phyloP scores from a whole-genome alignment of 2,329 filamentous ascomycete genomes.

The Chalaropsis thielavioides region DNA sequence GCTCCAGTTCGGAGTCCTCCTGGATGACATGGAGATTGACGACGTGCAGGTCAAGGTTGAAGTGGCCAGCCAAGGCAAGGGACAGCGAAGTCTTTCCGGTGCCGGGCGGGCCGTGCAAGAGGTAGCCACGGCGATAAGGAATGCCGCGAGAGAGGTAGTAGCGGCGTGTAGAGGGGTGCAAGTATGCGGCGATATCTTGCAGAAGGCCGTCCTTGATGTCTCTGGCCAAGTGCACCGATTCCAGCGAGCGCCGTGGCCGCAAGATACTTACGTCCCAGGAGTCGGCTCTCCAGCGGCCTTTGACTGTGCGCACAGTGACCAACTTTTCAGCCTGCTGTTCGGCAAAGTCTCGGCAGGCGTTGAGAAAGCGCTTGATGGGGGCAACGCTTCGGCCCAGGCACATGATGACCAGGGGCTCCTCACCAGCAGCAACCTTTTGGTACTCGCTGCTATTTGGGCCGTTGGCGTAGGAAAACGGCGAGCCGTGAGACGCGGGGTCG shows the following conservation, averaged over 20 bases:
- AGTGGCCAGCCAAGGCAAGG: constrained; percentile 50
- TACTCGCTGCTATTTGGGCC: constrained; percentile 22
- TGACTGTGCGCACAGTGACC: constrained; percentile 26
- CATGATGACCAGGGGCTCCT: constrained; percentile 29
- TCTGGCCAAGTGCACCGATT: constrained; percentile 59
- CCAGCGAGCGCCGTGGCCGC: constrained; percentile 54
- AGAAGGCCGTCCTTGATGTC: constrained; percentile 52
- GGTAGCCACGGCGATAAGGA: constrained; percentile 60
- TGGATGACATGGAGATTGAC: constrained; percentile 38
- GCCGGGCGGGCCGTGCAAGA: constrained; percentile 62
- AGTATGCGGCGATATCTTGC: constrained; percentile 61
- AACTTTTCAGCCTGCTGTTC: constrained; percentile 26
- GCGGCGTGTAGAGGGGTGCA: constrained; percentile 51
- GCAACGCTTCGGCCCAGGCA: constrained; percentile 26
- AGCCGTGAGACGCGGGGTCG: constrained; percentile 9
- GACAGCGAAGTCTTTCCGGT: constrained; percentile 59
- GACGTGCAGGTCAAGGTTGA: constrained; percentile 52
- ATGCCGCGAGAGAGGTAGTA: constrained; percentile 69
- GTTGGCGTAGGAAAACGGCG: constrained; percentile 18
- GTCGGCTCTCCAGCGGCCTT: constrained; percentile 20
- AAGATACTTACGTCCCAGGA: constrained; percentile 27
- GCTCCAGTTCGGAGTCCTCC: constrained; percentile 51
- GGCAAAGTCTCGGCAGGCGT: constrained; percentile 23
- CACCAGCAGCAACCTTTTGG: constrained; percentile 24
- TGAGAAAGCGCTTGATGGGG: constrained; percentile 24